phyloP scores from a whole-genome alignment of 768 basidiomycete genomes.

The Rhizopogon sp. region DNA sequence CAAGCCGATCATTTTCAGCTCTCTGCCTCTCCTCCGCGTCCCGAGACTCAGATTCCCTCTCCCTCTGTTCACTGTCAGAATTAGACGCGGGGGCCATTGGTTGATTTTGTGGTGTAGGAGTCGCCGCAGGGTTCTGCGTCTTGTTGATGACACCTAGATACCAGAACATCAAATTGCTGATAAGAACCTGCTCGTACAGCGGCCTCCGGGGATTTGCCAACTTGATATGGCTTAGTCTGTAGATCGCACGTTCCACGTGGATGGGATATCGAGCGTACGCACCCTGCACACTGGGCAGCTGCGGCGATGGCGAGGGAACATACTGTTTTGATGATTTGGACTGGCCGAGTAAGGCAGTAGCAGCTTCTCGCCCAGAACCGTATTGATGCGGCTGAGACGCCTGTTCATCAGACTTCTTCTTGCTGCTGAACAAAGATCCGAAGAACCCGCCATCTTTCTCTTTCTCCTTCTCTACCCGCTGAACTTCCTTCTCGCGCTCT shows the following conservation, averaged over 20 bases:
- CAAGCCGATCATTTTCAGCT: slow-evolving; percentile 37
- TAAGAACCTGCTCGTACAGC: slow-evolving; percentile 93
- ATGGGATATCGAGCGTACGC: slow-evolving; percentile 86
- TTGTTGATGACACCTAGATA: slow-evolving; percentile 98
- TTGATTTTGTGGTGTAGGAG: slow-evolving; percentile 27
- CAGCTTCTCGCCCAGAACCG: slow-evolving; percentile 76
- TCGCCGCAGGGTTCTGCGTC: slow-evolving; percentile 48
- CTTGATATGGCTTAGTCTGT: slow-evolving; percentile 97
- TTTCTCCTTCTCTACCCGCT: slow-evolving; percentile 45
- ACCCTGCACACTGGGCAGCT: slow-evolving; percentile 28
- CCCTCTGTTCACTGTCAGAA: slow-evolving; percentile 29
- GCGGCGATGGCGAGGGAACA: slow-evolving; percentile 57
- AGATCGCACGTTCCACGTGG: slow-evolving; percentile 97
- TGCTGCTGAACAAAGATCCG: slow-evolving; percentile 83
- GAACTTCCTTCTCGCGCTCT: slow-evolving; percentile 44
- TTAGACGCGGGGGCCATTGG: slow-evolving; percentile 15
- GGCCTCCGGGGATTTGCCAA: slow-evolving; percentile 95
- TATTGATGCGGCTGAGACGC: slow-evolving; percentile 30
- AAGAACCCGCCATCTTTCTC: slow-evolving; percentile 85
- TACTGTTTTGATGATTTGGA: slow-evolving; percentile 75
- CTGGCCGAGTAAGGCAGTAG: slow-evolving; percentile 79
- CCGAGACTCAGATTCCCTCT: slow-evolving; percentile 28
- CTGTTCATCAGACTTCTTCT: slow-evolving; percentile 81
- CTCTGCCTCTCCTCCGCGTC: slow-evolving; percentile 36
- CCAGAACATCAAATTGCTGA: slow-evolving; percentile 98